Base-by-base conservation (phyloP, 2,329 filamentous ascomycete genomes). In the Pseudopyrenochaeta lycopersici region DNA sequence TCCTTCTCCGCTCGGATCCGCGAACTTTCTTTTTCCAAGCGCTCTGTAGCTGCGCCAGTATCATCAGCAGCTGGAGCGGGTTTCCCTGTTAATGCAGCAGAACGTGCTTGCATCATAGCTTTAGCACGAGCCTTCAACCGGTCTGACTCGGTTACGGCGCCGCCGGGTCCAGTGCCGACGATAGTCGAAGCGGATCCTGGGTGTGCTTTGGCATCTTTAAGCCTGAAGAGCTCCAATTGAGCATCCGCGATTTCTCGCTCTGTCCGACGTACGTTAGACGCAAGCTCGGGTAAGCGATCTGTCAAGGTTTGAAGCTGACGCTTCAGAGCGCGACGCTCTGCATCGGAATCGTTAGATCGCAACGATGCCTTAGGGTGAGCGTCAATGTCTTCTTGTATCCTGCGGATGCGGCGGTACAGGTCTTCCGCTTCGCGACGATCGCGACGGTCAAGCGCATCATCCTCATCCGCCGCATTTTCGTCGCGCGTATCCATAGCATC, bases 31-130 rank as follows among this genome's bases (percentile, higher is more conserved):
- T 96, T 90, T 74, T 98, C 95, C 14, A 98, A 77, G 30, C 95
- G 87, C 77, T 92, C 90, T 41, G 92, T 88, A 3, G 91, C 91
- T 60, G 90, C 91, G 21, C 85, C 83, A 59, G 93, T 89, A 61
- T 96, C 91, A 55, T 88, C 85, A 40, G 80, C 76, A 32, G 91
- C 87, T 41, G 88, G 82, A 38, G 89, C 80, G 71, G 93, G 92
- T 76, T 89, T 92, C 52, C 95, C 95, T 18, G 92, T 92, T 59
- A 99, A 80, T 15, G 95, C 94, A 50, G 95, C 95, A 63, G 95
- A 93, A 54, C 95, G 90, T 70, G 97, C 93, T 78, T 98, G 94
- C 95, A 99, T 99, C 88, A 97, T 96, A 33, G 94, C 94, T 78
- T 93, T 96, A 29, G 95, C 94, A 64, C 93, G 88, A 31, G 95